Evolutionary conservation across 1,284 basidiomycete species (phyloP).

Genomic region (Naganishia liquefaciens): DNA sequence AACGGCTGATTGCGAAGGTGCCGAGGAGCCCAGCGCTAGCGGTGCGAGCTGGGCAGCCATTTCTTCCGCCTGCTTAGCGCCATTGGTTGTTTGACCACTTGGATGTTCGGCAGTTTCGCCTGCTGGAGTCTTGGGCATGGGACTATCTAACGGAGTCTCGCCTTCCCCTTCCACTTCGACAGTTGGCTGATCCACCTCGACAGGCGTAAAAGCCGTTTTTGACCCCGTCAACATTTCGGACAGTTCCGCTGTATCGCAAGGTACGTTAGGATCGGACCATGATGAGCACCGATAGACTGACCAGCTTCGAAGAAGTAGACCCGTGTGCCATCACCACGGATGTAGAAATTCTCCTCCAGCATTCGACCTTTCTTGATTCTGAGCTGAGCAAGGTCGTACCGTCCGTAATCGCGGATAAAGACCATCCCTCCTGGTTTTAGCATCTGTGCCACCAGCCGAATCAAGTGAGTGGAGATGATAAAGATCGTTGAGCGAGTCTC

Average conservation of each 20-base stretch:
- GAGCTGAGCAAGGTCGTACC: conserved; percentile 90
- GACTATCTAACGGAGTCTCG: conserved; percentile 16
- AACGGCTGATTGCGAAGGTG: not conserved
- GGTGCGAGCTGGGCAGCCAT: conserved; percentile 4
- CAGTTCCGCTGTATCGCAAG: conserved; percentile 67
- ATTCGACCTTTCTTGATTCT: conserved; percentile 86
- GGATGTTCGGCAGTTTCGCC: not conserved
- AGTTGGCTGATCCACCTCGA: conserved; percentile 47
- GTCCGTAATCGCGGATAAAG: conserved; percentile 89
- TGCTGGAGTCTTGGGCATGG: conserved; percentile 30
- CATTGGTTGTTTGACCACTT: not conserved
- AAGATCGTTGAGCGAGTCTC: not conserved
- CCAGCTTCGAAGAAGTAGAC: conserved; percentile 93
- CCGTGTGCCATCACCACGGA: conserved; percentile 91
- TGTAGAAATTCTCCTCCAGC: conserved; percentile 89
- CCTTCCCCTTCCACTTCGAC: conserved; percentile 15
- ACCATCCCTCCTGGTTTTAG: conserved; percentile 85
- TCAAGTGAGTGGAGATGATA: not conserved
- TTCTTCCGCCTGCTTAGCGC: not conserved
- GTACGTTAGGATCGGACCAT: not conserved
- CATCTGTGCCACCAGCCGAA: conserved; percentile 60
- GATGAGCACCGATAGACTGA: conserved; percentile 46
- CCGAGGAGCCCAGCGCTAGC: not conserved
- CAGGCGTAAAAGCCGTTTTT: conserved; percentile 39
- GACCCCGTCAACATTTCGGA: conserved; percentile 72